Evolutionary conservation across 768 basidiomycete genomes (phyloP).

Genomic region (Pisolithus albus): DNA sequence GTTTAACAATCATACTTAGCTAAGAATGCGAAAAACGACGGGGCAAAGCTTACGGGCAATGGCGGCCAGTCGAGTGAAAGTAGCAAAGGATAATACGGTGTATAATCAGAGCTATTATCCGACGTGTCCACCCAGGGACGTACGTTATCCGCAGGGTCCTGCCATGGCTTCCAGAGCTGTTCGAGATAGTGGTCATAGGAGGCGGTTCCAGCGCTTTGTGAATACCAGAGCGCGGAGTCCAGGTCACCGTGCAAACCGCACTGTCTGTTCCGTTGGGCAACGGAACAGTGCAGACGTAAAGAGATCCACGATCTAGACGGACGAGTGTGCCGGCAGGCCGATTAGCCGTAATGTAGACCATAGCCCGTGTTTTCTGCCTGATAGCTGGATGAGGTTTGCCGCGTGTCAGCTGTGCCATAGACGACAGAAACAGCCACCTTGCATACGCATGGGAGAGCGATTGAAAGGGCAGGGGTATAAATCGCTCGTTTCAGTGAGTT

Average conservation of each 20-base stretch:
- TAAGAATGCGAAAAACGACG: not conserved
- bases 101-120: not conserved
- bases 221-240: not conserved
- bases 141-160: not conserved
- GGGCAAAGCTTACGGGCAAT: not conserved
- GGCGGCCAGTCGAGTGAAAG: not conserved
- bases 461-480: too few relatives aligned
- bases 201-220: not conserved
- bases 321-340: not conserved
- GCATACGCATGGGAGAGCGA: too few relatives aligned
- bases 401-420: too few relatives aligned
- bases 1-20: not conserved
- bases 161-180: not conserved
- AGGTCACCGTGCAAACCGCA: not conserved
- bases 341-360: not conserved
- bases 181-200: not conserved
- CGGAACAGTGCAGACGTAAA: conserved; percentile 18
- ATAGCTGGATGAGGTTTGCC: not conserved
- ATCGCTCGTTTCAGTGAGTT: too few relatives aligned
- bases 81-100: not conserved
- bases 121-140: not conserved
- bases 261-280: conserved; percentile 12
- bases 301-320: conserved; percentile 9
- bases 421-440: too few relatives aligned
- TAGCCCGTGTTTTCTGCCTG: not conserved